A percentile compares a stretch with the other conserved stretches of the same genome.
phyloP scores from a whole-genome alignment of 108 stramenopile species.

The Cyclotella sp. region DNA sequence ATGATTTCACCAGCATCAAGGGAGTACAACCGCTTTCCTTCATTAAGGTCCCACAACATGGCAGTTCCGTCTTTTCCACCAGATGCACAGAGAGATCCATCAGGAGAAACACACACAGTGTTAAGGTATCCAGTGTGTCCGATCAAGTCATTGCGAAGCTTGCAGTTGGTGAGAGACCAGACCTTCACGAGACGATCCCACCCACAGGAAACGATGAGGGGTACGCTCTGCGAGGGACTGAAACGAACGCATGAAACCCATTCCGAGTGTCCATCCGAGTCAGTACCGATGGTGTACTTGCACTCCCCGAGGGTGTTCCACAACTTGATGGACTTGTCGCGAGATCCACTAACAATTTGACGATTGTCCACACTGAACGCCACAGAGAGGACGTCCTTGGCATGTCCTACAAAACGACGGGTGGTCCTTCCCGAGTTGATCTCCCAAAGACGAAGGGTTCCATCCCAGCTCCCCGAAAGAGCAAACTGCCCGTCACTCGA shows the following conservation, averaged over 20 bases:
- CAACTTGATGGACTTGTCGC: conserved; percentile 98
- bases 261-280: conserved; percentile 97
- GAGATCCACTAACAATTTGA: conserved; percentile 97
- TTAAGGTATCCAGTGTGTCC: conserved; percentile 99
- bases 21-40: conserved; percentile 99
- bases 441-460: conserved; percentile 98
- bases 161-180: conserved; percentile 98
- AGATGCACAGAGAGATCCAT: conserved; percentile 98
- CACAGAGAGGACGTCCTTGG: conserved; percentile 98
- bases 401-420: conserved; percentile 98
- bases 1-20: conserved; percentile 99
- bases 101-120: conserved; percentile 99
- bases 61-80: conserved; percentile 99
- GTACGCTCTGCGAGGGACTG: conserved; percentile 93
- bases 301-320: conserved; percentile 99
- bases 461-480: conserved; percentile 98
- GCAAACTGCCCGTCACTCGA: conserved; percentile 96
- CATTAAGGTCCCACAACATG: conserved; percentile 99
- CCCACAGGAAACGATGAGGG: conserved; percentile 97
- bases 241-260: conserved; percentile 99
- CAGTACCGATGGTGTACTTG: conserved; percentile 91
- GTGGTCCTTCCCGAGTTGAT: conserved; percentile 97
- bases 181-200: conserved; percentile 99
- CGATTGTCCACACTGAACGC: conserved; percentile 99
- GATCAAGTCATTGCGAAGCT: conserved; percentile 96